Percentiles rank a stretch among this genome's conserved stretches.
Conservation (phyloP, 345 rosid genomes). For the Syzygium aromaticum region DNA sequence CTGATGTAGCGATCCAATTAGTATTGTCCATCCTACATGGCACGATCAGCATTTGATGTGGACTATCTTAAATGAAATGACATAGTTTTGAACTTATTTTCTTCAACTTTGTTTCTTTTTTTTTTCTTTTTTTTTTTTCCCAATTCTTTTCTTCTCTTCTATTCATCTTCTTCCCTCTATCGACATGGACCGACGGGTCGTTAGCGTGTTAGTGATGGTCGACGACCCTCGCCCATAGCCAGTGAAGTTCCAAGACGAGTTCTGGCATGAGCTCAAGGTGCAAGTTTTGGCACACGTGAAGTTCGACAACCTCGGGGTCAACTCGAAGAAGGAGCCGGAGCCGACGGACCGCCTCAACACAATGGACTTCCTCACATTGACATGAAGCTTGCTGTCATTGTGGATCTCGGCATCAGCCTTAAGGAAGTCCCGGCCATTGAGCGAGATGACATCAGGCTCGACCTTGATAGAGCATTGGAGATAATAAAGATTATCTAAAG, state of each 20-base stretch:
- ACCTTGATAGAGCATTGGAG: not conserved
- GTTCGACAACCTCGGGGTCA: not conserved
- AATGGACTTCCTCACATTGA: not conserved
- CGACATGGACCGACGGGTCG: not conserved
- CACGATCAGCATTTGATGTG: rapidly evolving
- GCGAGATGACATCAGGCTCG: not conserved
- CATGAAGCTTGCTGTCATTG: not conserved
- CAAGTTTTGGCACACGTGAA: not conserved
- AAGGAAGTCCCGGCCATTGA: not conserved
- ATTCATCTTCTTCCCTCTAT: not conserved
- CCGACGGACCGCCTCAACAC: not conserved
- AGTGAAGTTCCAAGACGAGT: not conserved
- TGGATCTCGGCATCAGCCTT: not conserved
- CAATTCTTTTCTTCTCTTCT: not conserved
- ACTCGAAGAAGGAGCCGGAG: not conserved
- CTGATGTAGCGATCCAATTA: not conserved
- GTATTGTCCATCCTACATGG: not conserved
- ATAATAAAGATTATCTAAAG: not conserved
- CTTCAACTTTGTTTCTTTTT: not conserved
- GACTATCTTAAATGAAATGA: not conserved
- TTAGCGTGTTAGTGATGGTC: not conserved
- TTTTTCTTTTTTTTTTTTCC: not conserved
- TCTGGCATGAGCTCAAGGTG: not conserved
- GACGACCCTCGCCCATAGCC: not conserved
- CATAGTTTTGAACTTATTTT: not conserved